These are phyloP conservation scores for Eutrema heterophyllum DNA, from an alignment of 345 rosid genomes.

Conservation along the genomic window DNA sequence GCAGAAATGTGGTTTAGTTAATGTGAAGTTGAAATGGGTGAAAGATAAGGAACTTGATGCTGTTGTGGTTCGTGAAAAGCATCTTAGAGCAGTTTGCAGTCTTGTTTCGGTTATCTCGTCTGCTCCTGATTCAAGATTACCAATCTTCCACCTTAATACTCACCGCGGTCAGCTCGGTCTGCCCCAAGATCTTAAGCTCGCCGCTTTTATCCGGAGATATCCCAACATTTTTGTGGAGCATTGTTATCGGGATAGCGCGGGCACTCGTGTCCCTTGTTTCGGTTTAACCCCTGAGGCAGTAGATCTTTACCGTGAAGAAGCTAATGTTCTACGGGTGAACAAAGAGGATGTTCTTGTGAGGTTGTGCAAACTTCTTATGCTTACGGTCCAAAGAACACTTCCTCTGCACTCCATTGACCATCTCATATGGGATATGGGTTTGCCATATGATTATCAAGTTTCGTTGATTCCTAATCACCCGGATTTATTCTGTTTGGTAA, in stretches of 20 bases:
- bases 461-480: slow-evolving; percentile 37
- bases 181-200: slow-evolving; percentile 56
- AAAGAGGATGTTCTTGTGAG: slow-evolving; percentile 40
- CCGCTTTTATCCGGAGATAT: slow-evolving; percentile 61
- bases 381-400: slow-evolving; percentile 52
- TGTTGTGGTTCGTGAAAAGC: slow-evolving; percentile 48
- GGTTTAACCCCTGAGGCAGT: slow-evolving; percentile 53
- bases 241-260: slow-evolving; percentile 55
- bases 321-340: slow-evolving; percentile 23
- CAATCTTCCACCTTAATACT: slow-evolving; percentile 44
- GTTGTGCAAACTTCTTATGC: slow-evolving; percentile 72
- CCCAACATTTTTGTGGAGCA: slow-evolving; percentile 59
- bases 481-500: slow-evolving; percentile 48
- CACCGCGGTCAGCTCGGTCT: slow-evolving; percentile 66
- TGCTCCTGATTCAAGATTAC: slow-evolving; percentile 34
- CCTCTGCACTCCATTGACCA: slow-evolving; percentile 74
- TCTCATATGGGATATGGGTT: slow-evolving; percentile 79
- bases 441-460: slow-evolving; percentile 58
- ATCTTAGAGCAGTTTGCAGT: slow-evolving; percentile 56
- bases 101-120: slow-evolving; percentile 56
- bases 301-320: slow-evolving; percentile 41
- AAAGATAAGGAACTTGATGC: slow-evolving; percentile 67
- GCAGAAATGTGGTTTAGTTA: slow-evolving; percentile 55
- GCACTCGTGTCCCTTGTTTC: slow-evolving; percentile 69
- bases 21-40: slow-evolving; percentile 81